Evolutionary conservation across 164 flowering plant species (phyloP).

Genomic region (Malania oleifera): DNA sequence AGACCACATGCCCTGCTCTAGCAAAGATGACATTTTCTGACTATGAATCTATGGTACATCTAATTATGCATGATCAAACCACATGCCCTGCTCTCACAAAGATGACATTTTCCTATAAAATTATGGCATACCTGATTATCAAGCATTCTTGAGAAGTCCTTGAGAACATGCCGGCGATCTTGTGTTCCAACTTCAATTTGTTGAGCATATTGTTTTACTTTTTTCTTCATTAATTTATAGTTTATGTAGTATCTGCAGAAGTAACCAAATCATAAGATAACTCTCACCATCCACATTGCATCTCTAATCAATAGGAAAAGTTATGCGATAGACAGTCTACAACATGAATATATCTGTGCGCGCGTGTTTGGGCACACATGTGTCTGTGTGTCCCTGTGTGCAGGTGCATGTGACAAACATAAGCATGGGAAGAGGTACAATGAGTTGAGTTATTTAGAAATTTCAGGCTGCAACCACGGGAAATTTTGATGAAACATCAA

Average conservation of each 20-base stretch:
- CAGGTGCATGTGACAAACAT: too few species aligned
- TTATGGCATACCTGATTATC: constrained; percentile 49
- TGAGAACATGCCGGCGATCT: constrained; percentile 62
- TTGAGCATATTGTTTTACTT: constrained; percentile 48
- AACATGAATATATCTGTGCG: too few species aligned
- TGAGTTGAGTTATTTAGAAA: too few species aligned
- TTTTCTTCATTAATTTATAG: constrained; percentile 70
- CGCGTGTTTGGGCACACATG: too few species aligned
- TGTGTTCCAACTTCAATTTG: constrained; percentile 55
- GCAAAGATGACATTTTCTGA: neutral
- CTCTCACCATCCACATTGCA: neutral
- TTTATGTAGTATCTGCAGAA: constrained; percentile 58
- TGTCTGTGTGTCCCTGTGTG: too few species aligned
- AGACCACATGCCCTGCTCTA: too few species aligned
- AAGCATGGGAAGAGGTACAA: too few species aligned
- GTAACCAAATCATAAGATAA: constrained; percentile 1
- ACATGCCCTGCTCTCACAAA: too few species aligned
- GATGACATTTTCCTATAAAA: neutral
- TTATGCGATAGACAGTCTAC: neutral
- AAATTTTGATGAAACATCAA: too few species aligned
- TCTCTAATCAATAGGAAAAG: neutral
- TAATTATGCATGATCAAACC: constrained; percentile 27
- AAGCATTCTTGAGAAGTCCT: constrained; percentile 80
- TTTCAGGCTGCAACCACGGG: too few species aligned
- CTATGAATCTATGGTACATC: constrained; percentile 20